Percentiles rank a stretch among this genome's conserved stretches.
phyloP scores from a whole-genome alignment of 2,329 filamentous ascomycete species.

The Cryphonectria carpinicola region DNA sequence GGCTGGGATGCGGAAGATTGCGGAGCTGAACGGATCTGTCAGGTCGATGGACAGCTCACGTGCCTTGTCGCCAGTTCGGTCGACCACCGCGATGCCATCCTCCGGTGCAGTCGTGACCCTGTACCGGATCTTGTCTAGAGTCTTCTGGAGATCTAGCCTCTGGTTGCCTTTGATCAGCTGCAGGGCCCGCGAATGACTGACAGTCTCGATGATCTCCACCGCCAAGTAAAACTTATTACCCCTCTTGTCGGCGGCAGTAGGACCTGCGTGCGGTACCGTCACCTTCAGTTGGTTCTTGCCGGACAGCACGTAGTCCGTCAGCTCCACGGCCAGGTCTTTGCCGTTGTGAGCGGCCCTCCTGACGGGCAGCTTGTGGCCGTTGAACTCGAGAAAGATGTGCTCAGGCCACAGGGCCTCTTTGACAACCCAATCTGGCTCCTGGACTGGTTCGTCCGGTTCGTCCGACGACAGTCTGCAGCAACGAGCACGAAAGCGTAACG shows the following conservation, averaged over 20 bases:
- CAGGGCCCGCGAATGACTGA: constrained; percentile 50
- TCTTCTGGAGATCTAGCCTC: constrained; percentile 50
- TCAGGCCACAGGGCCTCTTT: constrained; percentile 73
- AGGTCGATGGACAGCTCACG: constrained; percentile 63
- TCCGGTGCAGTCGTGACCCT: constrained; percentile 48
- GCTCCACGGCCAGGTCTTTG: constrained; percentile 75
- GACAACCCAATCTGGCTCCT: constrained; percentile 63
- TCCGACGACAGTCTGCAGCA: constrained; percentile 51
- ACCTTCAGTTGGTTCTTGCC: constrained; percentile 68
- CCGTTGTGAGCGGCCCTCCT: constrained; percentile 73
- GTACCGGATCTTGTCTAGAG: constrained; percentile 60
- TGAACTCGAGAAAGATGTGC: constrained; percentile 70
- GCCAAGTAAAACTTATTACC: constrained; percentile 62
- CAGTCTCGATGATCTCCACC: constrained; percentile 69
- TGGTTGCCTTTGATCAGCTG: constrained; percentile 42
- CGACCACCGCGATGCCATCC: constrained; percentile 66
- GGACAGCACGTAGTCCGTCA: constrained; percentile 62
- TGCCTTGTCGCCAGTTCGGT: constrained; percentile 39
- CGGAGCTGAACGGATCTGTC: constrained; percentile 67
- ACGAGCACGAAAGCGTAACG: constrained; percentile 69
- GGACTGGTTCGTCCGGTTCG: constrained; percentile 35
- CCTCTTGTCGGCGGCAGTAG: constrained; percentile 13
- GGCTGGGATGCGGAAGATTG: constrained; percentile 71
- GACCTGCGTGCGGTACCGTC: constrained; percentile 41
- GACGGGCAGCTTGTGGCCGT: constrained; percentile 59